Base-by-base conservation (phyloP, 805 yeast species). In the Ogataea trehalophila region DNA sequence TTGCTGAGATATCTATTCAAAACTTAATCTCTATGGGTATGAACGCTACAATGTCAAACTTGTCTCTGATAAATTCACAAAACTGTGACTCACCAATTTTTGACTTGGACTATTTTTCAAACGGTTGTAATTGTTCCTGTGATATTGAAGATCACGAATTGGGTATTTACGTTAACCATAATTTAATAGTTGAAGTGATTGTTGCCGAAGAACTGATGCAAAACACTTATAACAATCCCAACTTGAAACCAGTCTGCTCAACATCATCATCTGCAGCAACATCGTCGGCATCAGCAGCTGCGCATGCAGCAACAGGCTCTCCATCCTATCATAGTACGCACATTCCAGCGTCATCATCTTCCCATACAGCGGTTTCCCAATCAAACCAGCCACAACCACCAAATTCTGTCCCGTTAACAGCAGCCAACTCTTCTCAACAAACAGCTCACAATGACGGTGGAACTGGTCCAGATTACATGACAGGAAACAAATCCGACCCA, bases 131-230 rank as follows among this genome's bases (percentile, higher is more conserved):
- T 53, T 74, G 87, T 35, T 71, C 88, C 5, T 87, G 95, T 65
- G 96, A 91, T 63, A 74, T 91, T 5, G 83, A 80, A 48, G 97
- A 92, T 63, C 86, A 91, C 0, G 81, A 80, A 8, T 67, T 83
- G 38, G 98, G 98, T 0, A 71, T 92, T 4, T 76, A 73, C 52
- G 92, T 90, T 2, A 72, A 76, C 41, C 99, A 94, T 62, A 74
- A 81, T 20, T 69, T 94, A 41, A 79, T 89, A 14, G 81, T 91
- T 35, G 99, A 94, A 66, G 80, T 90, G 44, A 87, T 92, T n/a
- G 89, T 94, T 37, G 97, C 97, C 3, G 99, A 94, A 66, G 99
- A 94, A 62, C 54, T 80, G 8, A 63, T 85, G 33, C 84, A 78
- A 35, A 7, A 50, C 8, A 50, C 54, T 23, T 44, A 45, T 23